A percentile compares a stretch with the other conserved stretches of the same genome.
phyloP scores from a whole-genome alignment of 2,329 filamentous ascomycete species.

The Xylaria sp. region DNA sequence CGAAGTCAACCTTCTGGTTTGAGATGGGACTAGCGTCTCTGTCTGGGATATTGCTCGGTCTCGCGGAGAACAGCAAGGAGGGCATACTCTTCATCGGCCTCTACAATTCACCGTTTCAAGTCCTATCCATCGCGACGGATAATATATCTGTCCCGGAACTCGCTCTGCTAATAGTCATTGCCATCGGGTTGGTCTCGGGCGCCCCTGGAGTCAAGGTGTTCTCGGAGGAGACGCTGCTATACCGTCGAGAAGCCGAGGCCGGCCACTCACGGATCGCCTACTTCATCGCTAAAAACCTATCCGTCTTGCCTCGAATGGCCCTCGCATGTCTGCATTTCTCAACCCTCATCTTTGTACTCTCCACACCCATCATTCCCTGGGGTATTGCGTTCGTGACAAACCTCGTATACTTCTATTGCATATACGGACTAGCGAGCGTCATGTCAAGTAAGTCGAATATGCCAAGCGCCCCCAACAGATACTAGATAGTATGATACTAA shows the following conservation, averaged over 20 bases:
- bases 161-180: slow-evolving; percentile 63
- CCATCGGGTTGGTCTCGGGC: slow-evolving; percentile 65
- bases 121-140: slow-evolving; percentile 64
- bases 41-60: slow-evolving; percentile 65
- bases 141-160: slow-evolving; percentile 63
- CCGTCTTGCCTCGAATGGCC: slow-evolving; percentile 62
- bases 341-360: slow-evolving; percentile 60
- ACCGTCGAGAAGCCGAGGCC: slow-evolving; percentile 65
- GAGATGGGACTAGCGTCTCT: slow-evolving; percentile 65
- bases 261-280: slow-evolving; percentile 67
- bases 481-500: slow-evolving; percentile 7
- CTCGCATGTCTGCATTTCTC: slow-evolving; percentile 66
- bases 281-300: slow-evolving; percentile 66
- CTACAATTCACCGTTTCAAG: slow-evolving; percentile 61
- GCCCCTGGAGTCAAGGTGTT: slow-evolving; percentile 68
- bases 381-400: slow-evolving; percentile 61
- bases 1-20: slow-evolving; percentile 62
- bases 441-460: slow-evolving; percentile 54
- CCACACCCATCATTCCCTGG: slow-evolving; percentile 63
- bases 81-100: slow-evolving; percentile 66
- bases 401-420: slow-evolving; percentile 67
- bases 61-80: slow-evolving; percentile 61
- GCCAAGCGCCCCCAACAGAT: too few species aligned
- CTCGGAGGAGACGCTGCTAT: slow-evolving; percentile 66
- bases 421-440: slow-evolving; percentile 65